Conservation (phyloP, 2,329 filamentous ascomycete genomes). For the Geoglossum cookeanum region DNA sequence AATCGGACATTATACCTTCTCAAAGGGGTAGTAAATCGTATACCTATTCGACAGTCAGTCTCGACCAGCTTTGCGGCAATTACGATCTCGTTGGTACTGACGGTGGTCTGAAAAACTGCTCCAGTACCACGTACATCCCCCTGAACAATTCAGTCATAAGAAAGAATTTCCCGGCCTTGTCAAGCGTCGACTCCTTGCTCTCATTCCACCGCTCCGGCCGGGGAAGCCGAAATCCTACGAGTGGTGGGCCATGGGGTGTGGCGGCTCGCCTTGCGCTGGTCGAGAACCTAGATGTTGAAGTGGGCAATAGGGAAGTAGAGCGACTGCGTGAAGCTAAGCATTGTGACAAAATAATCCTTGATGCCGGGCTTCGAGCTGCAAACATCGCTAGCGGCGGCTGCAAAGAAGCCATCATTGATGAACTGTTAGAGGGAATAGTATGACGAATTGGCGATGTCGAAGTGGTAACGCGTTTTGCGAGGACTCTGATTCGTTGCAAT, state of each 20-base stretch:
- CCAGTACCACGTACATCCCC: slow-evolving; percentile 93
- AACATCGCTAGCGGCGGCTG: slow-evolving; percentile 20
- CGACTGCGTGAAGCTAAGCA: slow-evolving; percentile 12
- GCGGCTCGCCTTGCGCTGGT: slow-evolving; percentile 40
- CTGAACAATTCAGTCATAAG: slow-evolving; percentile 87
- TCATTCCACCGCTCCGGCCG: slow-evolving; percentile 63
- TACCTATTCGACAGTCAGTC: slow-evolving; percentile 37
- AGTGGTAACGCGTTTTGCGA: neutral
- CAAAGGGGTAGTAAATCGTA: slow-evolving; percentile 97
- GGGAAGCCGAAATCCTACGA: slow-evolving; percentile 61
- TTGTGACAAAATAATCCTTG: slow-evolving; percentile 12
- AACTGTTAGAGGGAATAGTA: neutral
- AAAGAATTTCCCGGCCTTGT: slow-evolving; percentile 84
- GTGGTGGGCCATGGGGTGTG: slow-evolving; percentile 58
- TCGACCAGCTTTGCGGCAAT: neutral
- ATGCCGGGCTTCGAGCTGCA: slow-evolving; percentile 17
- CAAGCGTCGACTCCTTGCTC: slow-evolving; percentile 54
- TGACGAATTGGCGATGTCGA: neutral
- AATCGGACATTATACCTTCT: slow-evolving; percentile 44
- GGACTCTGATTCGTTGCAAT: neutral
- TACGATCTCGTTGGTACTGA: slow-evolving; percentile 34
- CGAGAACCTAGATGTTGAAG: slow-evolving; percentile 32
- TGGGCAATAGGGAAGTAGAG: neutral
- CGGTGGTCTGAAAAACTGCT: slow-evolving; percentile 97
- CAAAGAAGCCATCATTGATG: slow-evolving; percentile 13